These are phyloP conservation scores for Cladosporium sp. DNA, from an alignment of 2,329 filamentous ascomycete species.

Conservation along the genomic window DNA sequence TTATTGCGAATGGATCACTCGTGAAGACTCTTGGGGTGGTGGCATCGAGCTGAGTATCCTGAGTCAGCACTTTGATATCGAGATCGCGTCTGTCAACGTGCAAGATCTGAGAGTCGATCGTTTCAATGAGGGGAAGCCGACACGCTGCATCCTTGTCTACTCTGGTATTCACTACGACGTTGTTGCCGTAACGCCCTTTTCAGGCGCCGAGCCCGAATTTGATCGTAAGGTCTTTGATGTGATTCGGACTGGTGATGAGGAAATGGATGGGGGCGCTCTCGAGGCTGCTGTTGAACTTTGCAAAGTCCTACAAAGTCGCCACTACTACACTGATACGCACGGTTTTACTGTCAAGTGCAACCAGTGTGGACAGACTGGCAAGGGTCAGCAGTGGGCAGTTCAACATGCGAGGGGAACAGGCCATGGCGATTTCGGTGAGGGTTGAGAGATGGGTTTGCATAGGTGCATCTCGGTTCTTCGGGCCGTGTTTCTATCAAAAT, in stretches of 20 bases:
- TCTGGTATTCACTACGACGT: constrained; percentile 93
- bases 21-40: constrained; percentile 83
- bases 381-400: constrained; percentile 63
- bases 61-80: constrained; percentile 78
- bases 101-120: constrained; percentile 65
- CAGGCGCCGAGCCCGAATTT: constrained; percentile 66
- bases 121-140: constrained; percentile 72
- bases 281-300: constrained; percentile 59
- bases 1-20: constrained; percentile 81
- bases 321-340: constrained; percentile 88
- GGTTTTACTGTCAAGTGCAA: constrained; percentile 79
- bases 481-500: background rate
- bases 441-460: constrained; percentile 25
- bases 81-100: constrained; percentile 84
- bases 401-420: constrained; percentile 63
- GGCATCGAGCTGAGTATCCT: constrained; percentile 87
- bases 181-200: constrained; percentile 70
- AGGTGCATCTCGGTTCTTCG: background rate
- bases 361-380: constrained; percentile 66
- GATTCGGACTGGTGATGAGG: constrained; percentile 35
- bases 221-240: constrained; percentile 75
- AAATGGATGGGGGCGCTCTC: constrained; percentile 54
- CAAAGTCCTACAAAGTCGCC: constrained; percentile 62
- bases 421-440: constrained; percentile 57
- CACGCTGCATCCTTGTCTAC: constrained; percentile 79